Evolutionary conservation across 108 stramenopile genomes (phyloP).

Genomic region (Schizochytrium sp.): DNA sequence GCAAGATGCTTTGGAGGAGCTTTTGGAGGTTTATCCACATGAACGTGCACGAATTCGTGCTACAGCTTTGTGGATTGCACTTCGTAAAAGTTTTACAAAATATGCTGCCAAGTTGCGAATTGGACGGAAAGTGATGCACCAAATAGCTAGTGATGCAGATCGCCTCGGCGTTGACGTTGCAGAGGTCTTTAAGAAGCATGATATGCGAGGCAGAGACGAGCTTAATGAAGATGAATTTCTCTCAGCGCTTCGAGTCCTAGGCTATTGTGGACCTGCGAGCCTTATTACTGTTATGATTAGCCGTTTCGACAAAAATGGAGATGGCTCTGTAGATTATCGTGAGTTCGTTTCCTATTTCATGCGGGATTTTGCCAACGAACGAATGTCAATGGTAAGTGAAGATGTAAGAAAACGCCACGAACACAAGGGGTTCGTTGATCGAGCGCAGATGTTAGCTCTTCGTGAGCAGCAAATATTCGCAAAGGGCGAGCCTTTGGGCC

Average conservation of each 20-base stretch:
- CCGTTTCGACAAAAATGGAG: constrained; percentile 26
- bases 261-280: background rate
- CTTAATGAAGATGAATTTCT: constrained; percentile 9
- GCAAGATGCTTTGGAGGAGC: constrained; percentile 21
- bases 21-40: constrained; percentile 24
- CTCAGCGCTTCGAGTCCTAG: background rate
- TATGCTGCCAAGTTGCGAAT: background rate
- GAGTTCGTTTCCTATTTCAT: constrained; percentile 52
- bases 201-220: background rate
- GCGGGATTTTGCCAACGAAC: background rate
- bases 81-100: background rate
- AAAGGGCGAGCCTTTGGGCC: background rate
- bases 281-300: constrained; percentile 33
- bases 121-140: constrained; percentile 26
- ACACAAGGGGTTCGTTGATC: background rate
- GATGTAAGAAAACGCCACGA: background rate
- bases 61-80: constrained; percentile 3
- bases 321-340: constrained; percentile 39
- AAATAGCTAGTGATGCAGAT: constrained; percentile 13
- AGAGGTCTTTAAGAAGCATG: background rate
- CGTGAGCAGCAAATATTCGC: background rate
- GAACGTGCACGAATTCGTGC: constrained; percentile 51
- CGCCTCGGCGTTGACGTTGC: constrained; percentile 12
- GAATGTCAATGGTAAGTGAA: background rate
- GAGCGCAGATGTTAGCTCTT: background rate